Conservation (phyloP, 2,329 filamentous ascomycete species). For the Orbilia oligospora region DNA sequence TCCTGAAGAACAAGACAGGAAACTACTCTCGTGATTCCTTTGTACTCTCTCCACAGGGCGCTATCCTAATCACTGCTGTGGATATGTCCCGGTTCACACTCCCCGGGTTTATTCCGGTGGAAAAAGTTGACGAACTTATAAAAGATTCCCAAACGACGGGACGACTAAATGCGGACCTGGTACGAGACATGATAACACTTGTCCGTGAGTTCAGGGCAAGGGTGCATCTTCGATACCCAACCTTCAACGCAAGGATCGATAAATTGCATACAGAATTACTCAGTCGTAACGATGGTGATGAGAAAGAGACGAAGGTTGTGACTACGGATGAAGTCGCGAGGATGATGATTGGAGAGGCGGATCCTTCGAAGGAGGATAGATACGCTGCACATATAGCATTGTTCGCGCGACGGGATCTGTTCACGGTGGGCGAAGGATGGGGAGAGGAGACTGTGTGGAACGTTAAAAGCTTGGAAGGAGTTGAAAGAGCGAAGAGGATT, state of each 20-base stretch:
- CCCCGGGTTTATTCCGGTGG: constrained; percentile 31
- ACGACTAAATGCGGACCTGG: constrained; percentile 14
- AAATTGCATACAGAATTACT: constrained; percentile 56
- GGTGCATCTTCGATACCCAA: constrained; percentile 52
- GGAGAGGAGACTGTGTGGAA: constrained; percentile 70
- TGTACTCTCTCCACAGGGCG: constrained; percentile 34
- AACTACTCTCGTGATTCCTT: constrained; percentile 54
- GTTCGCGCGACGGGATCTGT: constrained; percentile 70
- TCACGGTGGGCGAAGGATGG: constrained; percentile 69
- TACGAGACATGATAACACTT: constrained; percentile 46
- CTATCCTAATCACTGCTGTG: constrained; percentile 20
- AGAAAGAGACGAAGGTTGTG: constrained; percentile 25
- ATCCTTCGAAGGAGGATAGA: constrained; percentile 70
- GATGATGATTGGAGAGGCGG: constrained; percentile 65
- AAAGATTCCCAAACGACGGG: constrained; percentile 21
- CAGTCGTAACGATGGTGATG: background rate
- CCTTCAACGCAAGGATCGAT: constrained; percentile 41
- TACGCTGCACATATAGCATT: constrained; percentile 81
- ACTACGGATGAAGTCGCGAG: constrained; percentile 59
- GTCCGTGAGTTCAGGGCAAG: constrained; percentile 54
- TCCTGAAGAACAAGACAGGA: constrained; percentile 50
- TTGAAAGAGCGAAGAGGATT: constrained; percentile 48
- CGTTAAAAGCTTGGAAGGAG: constrained; percentile 71
- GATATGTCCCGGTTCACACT: constrained; percentile 52
- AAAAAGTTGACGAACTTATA: constrained; percentile 31